Evolutionary conservation across 495 filamentous ascomycete species (phyloP).

Genomic region (Talaromyces ruber): DNA sequence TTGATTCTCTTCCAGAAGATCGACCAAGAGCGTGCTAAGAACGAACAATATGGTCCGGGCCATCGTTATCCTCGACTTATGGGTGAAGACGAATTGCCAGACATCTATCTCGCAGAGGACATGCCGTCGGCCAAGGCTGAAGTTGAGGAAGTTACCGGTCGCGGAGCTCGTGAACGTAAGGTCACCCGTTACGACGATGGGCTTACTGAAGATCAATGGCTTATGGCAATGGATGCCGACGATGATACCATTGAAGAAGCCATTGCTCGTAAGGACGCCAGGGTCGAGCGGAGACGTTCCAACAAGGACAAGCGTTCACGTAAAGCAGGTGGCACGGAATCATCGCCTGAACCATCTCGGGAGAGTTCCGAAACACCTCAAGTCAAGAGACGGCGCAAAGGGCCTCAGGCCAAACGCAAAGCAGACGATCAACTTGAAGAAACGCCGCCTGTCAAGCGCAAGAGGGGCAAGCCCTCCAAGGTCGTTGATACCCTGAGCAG

Average conservation of each 20-base stretch:
- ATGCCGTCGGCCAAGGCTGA: slow-evolving; percentile 74
- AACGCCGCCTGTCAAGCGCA: slow-evolving; percentile 70
- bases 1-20: slow-evolving; percentile 62
- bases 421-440: slow-evolving; percentile 72
- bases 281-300: slow-evolving; percentile 65
- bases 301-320: slow-evolving; percentile 58
- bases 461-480: slow-evolving; percentile 69
- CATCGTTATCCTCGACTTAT: slow-evolving; percentile 68
- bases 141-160: slow-evolving; percentile 66
- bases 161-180: slow-evolving; percentile 89
- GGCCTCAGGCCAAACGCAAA: slow-evolving; percentile 75
- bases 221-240: slow-evolving; percentile 85
- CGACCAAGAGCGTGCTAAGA: slow-evolving; percentile 61
- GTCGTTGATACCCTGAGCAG: slow-evolving; percentile 41
- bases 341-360: slow-evolving; percentile 65
- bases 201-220: slow-evolving; percentile 96
- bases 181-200: slow-evolving; percentile 94
- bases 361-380: slow-evolving; percentile 69
- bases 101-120: slow-evolving; percentile 85
- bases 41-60: slow-evolving; percentile 59
- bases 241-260: slow-evolving; percentile 92
- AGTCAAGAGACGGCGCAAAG: slow-evolving; percentile 68
- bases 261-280: slow-evolving; percentile 79
- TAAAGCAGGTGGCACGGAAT: slow-evolving; percentile 43
- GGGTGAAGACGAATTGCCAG: slow-evolving; percentile 80